A percentile compares a stretch with the other conserved stretches of the same genome.
phyloP scores from a whole-genome alignment of 208 protist species.

The Acanthamoeba royreba region DNA sequence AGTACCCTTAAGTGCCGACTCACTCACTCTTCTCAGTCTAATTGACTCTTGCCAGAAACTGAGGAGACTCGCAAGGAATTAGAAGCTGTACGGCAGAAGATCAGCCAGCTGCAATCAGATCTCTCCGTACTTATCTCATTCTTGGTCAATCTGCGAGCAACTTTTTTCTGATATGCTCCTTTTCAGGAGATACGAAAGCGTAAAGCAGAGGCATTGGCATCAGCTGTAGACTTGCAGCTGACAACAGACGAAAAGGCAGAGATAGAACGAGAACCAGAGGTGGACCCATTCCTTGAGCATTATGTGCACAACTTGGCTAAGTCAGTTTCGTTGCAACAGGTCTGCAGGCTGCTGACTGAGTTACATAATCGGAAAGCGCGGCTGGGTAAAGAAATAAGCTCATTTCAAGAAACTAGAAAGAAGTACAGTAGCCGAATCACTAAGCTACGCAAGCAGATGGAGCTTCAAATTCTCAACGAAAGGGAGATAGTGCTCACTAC shows the following conservation, averaged over 20 bases:
- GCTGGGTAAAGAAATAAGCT: background rate
- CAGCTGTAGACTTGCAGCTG: background rate
- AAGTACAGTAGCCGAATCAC: background rate
- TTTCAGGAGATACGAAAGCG: background rate
- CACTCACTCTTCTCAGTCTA: background rate
- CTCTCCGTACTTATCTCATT: background rate
- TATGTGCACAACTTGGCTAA: background rate
- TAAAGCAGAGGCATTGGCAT: background rate
- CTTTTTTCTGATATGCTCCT: background rate
- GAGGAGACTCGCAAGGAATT: background rate
- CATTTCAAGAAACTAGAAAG: background rate
- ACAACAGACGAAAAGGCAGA: background rate
- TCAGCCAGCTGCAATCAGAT: background rate
- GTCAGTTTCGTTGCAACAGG: background rate
- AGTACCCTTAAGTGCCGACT: background rate
- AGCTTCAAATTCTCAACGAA: constrained; percentile 61
- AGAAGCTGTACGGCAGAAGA: background rate
- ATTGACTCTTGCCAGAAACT: background rate
- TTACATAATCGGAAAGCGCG: background rate
- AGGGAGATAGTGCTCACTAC: constrained; percentile 67
- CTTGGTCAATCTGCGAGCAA: background rate
- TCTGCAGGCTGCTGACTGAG: background rate
- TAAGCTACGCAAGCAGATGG: background rate
- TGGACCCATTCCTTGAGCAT: background rate
- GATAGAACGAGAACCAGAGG: background rate